Conservation (phyloP, 805 yeast species). For the Suhomyces emberorum region DNA sequence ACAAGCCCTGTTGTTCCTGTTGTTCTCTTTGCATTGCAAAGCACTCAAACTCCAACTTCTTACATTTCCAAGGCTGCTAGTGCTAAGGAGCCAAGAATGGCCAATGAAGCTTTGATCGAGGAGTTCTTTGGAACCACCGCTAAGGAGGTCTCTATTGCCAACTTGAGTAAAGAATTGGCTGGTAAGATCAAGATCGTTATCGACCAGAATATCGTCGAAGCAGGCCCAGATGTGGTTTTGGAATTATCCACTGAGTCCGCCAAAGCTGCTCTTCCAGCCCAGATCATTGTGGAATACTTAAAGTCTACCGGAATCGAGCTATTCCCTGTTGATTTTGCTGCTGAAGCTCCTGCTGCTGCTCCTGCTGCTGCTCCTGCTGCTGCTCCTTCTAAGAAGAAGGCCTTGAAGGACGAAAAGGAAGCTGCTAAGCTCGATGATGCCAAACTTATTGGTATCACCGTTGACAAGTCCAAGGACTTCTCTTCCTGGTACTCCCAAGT, state of each 20-base stretch:
- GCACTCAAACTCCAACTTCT: slow-evolving; percentile 67
- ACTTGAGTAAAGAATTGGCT: slow-evolving; percentile 41
- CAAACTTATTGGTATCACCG: slow-evolving; percentile 92
- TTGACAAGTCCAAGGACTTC: slow-evolving; percentile 87
- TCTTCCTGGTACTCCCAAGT: slow-evolving; percentile 98
- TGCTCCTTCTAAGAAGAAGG: slow-evolving; percentile 24
- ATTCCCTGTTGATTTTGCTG: slow-evolving; percentile 52
- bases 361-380: slow-evolving; percentile 19
- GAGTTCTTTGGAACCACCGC: slow-evolving; percentile 57
- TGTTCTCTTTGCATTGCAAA: slow-evolving; percentile 69
- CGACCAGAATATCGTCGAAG: slow-evolving; percentile 47
- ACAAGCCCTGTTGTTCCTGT: slow-evolving; percentile 76
- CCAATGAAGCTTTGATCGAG: slow-evolving; percentile 73
- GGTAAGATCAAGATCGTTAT: slow-evolving; percentile 59
- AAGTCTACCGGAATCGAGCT: slow-evolving; percentile 49
- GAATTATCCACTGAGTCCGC: slow-evolving; percentile 51
- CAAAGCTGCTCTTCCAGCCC: slow-evolving; percentile 49
- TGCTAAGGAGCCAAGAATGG: slow-evolving; percentile 84
- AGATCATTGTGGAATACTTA: slow-evolving; percentile 45
- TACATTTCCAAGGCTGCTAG: slow-evolving; percentile 62
- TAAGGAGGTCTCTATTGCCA: slow-evolving; percentile 61
- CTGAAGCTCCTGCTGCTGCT: slow-evolving; percentile 37
- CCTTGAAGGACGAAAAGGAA: slow-evolving; percentile 35
- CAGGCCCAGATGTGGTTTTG: slow-evolving; percentile 34
- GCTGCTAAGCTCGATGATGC: slow-evolving; percentile 74